A percentile compares a stretch with the other conserved stretches of the same genome.
phyloP scores from a whole-genome alignment of 2,329 filamentous ascomycete genomes.

The Purpureocillium lavendulum region DNA sequence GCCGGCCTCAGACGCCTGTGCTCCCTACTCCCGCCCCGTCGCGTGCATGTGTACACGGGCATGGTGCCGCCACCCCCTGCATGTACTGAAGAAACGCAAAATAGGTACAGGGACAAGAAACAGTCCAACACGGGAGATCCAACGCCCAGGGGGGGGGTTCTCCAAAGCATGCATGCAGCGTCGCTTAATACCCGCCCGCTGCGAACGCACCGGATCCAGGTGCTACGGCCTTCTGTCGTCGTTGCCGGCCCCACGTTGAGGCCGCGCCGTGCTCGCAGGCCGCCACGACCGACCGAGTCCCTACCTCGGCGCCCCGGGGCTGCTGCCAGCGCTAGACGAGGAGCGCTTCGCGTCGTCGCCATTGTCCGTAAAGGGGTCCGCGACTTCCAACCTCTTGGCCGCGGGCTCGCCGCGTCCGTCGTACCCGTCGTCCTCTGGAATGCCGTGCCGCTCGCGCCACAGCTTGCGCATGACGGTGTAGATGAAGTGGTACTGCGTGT shows the following conservation, averaged over 20 bases:
- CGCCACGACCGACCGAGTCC: neutral
- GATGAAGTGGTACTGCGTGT: slow-evolving; percentile 76
- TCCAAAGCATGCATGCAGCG: too few relatives aligned
- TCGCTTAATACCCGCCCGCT: too few relatives aligned
- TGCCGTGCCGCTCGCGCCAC: slow-evolving; percentile 58
- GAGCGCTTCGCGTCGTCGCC: slow-evolving; percentile 18
- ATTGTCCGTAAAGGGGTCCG: slow-evolving; percentile 29
- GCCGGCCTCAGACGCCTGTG: too few relatives aligned
- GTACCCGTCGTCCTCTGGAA: slow-evolving; percentile 16
- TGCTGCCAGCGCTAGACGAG: slow-evolving; percentile 5
- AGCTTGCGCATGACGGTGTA: slow-evolving; percentile 76
- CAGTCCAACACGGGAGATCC: neutral
- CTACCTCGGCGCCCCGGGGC: slow-evolving; percentile 3
- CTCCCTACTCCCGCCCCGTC: too few relatives aligned
- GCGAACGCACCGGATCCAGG: too few relatives aligned
- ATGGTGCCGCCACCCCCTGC: too few relatives aligned
- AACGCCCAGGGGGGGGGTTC: neutral
- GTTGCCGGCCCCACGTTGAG: too few relatives aligned
- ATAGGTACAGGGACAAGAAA: neutral
- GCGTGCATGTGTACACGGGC: too few relatives aligned
- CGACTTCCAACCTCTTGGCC: slow-evolving; percentile 44
- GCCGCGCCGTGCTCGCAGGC: neutral
- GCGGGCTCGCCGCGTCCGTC: slow-evolving; percentile 37
- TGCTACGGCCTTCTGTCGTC: too few relatives aligned
- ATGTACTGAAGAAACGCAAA: too few relatives aligned